These are phyloP conservation scores for Ramichloridium luteum DNA, from an alignment of 2,329 filamentous ascomycete genomes.

Conservation along the genomic window DNA sequence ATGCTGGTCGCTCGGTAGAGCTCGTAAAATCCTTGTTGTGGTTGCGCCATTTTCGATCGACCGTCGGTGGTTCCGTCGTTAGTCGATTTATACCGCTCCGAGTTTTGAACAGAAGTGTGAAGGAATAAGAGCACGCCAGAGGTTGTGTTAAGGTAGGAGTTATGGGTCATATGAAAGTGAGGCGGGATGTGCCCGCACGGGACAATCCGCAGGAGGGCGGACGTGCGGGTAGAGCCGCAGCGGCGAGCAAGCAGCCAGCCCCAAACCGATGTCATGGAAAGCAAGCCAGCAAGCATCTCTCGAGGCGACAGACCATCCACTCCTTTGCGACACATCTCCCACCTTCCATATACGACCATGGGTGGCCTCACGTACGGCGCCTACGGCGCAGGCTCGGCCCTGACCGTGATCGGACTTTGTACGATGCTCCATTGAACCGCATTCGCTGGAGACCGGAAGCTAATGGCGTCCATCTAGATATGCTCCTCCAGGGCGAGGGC, in stretches of 20 bases:
- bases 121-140: too few relatives aligned
- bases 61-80: too few relatives aligned
- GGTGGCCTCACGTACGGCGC: conserved; percentile 25
- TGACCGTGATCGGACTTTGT: conserved; percentile 29
- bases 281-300: neutral
- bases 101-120: too few relatives aligned
- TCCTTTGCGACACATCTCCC: conserved; percentile 7
- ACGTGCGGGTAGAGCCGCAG: conserved; percentile 1
- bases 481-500: conserved; percentile 95
- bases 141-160: too few relatives aligned
- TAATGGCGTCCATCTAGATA: conserved; percentile 49
- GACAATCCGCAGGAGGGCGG: too few relatives aligned
- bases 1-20: conserved; percentile 96
- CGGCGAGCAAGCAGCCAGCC: too few relatives aligned
- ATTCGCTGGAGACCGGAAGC: conserved; percentile 10
- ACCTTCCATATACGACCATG: conserved; percentile 19
- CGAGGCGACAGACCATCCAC: too few relatives aligned
- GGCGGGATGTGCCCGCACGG: too few relatives aligned
- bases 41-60: conserved; percentile 11
- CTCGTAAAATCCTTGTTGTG: conserved; percentile 59
- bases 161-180: too few relatives aligned
- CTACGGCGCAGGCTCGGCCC: conserved; percentile 24
- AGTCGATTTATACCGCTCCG: too few relatives aligned
- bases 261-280: too few relatives aligned
- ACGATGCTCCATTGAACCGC: conserved; percentile 15